Conservation (phyloP, 306 rosid genomes). For the Spatholobus suberectus region DNA sequence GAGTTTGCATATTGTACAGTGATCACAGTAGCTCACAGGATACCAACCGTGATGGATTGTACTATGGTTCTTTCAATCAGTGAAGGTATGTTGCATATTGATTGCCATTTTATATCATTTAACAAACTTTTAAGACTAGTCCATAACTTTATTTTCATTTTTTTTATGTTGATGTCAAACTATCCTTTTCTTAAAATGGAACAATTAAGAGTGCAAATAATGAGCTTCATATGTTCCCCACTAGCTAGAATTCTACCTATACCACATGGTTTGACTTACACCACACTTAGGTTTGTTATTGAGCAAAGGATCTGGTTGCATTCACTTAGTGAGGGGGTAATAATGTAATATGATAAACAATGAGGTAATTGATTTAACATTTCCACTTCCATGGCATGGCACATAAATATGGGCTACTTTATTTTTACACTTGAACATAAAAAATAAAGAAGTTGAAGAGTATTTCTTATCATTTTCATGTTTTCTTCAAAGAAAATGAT, state of each 20-base stretch:
- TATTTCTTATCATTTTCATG: background rate
- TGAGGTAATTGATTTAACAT: background rate
- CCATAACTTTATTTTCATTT: background rate
- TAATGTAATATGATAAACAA: background rate
- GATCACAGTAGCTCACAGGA: background rate
- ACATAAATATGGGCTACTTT: background rate
- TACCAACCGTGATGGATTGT: conserved; percentile 11
- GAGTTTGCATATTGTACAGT: conserved; percentile 6
- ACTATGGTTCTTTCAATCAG: conserved; percentile 77
- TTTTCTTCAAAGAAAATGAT: background rate
- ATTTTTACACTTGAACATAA: background rate
- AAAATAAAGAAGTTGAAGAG: background rate
- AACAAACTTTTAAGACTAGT: background rate
- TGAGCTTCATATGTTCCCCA: background rate
- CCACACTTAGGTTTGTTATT: background rate
- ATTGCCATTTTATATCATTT: background rate
- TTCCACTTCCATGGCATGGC: background rate
- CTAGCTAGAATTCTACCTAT: background rate
- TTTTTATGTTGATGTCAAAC: background rate
- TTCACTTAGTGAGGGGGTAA: background rate
- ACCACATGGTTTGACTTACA: background rate
- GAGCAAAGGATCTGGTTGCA: background rate
- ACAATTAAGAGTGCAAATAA: background rate
- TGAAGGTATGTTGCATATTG: conserved; percentile 56
- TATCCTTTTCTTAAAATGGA: background rate